Evolutionary conservation across 768 basidiomycete genomes (phyloP).

Genomic region (Leucogyrophana mollusca): DNA sequence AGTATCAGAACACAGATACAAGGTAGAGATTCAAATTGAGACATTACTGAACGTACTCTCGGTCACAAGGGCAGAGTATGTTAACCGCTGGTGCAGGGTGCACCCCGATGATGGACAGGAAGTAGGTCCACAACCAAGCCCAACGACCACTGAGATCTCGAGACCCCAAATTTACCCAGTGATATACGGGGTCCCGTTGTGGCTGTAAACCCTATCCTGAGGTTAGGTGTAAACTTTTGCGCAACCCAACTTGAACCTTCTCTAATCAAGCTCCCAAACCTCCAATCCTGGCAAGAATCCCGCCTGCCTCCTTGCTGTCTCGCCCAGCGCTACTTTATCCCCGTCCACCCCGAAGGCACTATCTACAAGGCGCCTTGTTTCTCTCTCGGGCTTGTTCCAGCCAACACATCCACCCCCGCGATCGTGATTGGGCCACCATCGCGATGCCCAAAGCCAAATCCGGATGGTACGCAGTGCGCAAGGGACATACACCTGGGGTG

Average conservation of each 20-base stretch:
- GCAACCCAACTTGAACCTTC: not conserved
- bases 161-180: not conserved
- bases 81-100: too few species aligned
- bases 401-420: too few species aligned
- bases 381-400: not conserved
- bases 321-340: not conserved
- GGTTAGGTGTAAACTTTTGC: constrained; percentile 2
- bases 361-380: not conserved
- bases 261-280: constrained; percentile 1
- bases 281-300: constrained; percentile 6
- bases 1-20: too few species aligned
- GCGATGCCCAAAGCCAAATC: constrained; percentile 40
- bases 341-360: not conserved
- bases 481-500: constrained; percentile 64
- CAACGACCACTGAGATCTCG: too few species aligned
- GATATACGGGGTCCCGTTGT: not conserved
- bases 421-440: not conserved
- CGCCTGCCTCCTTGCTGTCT: not conserved
- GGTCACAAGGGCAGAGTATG: too few species aligned
- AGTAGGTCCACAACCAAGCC: too few species aligned
- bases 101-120: too few species aligned
- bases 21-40: too few species aligned
- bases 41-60: too few species aligned
- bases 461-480: constrained; percentile 72
- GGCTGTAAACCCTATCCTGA: not conserved